A percentile compares a stretch with the other conserved stretches of the same genome.
Conservation (phyloP, 768 basidiomycete species). For the Amanita phalloides region DNA sequence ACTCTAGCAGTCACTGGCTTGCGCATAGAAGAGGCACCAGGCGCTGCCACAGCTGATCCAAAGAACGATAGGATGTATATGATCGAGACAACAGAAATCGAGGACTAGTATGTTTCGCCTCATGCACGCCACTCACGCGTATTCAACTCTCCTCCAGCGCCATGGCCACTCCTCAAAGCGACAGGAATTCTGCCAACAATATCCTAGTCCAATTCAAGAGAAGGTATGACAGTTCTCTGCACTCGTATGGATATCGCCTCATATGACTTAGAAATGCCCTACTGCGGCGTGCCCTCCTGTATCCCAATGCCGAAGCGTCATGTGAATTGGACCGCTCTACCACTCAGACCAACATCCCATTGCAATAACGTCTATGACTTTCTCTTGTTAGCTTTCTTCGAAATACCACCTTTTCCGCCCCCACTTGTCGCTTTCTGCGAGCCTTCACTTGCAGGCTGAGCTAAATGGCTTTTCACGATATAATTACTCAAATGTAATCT, state of each 20-base stretch:
- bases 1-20: constrained; percentile 41
- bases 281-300: constrained; percentile 47
- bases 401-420: neutral
- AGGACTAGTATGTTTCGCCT: constrained; percentile 35
- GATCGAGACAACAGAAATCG: constrained; percentile 49
- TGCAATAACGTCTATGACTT: neutral
- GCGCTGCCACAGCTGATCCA: constrained; percentile 42
- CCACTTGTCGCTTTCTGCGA: constrained; percentile 10
- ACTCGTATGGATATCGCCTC: neutral
- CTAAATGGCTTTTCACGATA: constrained; percentile 26
- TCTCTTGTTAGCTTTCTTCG: constrained; percentile 8
- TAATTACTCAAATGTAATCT: neutral
- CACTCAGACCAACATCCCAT: neutral
- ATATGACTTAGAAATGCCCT: constrained; percentile 14
- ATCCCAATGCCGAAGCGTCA: constrained; percentile 21
- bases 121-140: neutral
- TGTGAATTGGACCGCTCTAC: constrained; percentile 2
- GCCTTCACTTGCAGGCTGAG: constrained; percentile 20
- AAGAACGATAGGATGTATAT: constrained; percentile 68
- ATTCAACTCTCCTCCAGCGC: constrained; percentile 9
- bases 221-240: constrained; percentile 29
- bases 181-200: constrained; percentile 36
- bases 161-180: constrained; percentile 18
- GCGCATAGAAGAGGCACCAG: constrained; percentile 65
- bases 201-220: constrained; percentile 58